Conservation (phyloP, 805 yeast species). For the Blastobotrys americana region DNA sequence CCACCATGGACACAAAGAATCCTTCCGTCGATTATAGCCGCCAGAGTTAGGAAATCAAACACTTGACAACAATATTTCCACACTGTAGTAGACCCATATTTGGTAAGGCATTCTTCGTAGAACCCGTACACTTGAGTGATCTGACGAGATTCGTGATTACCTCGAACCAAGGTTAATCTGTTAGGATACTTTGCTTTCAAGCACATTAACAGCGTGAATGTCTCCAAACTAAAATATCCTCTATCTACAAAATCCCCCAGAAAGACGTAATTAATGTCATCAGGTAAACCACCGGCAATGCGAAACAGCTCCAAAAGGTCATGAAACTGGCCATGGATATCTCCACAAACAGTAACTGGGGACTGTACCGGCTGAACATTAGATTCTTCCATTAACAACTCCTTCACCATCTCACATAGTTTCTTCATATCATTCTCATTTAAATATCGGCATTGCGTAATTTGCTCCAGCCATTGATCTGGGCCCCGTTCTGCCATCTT, state of each 20-base stretch:
- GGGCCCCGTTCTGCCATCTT: constrained; percentile 51
- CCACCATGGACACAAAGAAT: constrained; percentile 97
- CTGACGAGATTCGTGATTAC: constrained; percentile 96
- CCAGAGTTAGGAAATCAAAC: constrained; percentile 85
- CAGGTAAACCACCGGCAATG: constrained; percentile 88
- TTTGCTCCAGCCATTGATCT: constrained; percentile 92
- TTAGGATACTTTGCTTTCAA: constrained; percentile 82
- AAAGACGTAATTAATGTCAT: constrained; percentile 72
- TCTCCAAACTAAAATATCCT: constrained; percentile 92
- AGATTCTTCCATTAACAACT: constrained; percentile 89
- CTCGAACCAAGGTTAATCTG: constrained; percentile 83
- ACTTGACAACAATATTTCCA: constrained; percentile 97
- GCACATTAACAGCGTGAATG: constrained; percentile 90
- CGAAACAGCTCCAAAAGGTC: constrained; percentile 85
- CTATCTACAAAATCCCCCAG: constrained; percentile 96
- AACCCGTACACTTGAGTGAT: constrained; percentile 98
- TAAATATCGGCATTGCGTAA: constrained; percentile 79
- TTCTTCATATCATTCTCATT: constrained; percentile 94
- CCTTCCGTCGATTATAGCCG: constrained; percentile 93
- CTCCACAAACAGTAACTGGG: constrained; percentile 93
- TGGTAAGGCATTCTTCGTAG: constrained; percentile 89
- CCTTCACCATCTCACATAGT: constrained; percentile 91
- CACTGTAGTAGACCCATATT: constrained; percentile 89
- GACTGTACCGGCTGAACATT: constrained; percentile 89
- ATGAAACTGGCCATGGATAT: constrained; percentile 97